These are phyloP conservation scores for Cunninghamia lanceolata DNA, from an alignment of 75 land plant species.

Conservation along the genomic window DNA sequence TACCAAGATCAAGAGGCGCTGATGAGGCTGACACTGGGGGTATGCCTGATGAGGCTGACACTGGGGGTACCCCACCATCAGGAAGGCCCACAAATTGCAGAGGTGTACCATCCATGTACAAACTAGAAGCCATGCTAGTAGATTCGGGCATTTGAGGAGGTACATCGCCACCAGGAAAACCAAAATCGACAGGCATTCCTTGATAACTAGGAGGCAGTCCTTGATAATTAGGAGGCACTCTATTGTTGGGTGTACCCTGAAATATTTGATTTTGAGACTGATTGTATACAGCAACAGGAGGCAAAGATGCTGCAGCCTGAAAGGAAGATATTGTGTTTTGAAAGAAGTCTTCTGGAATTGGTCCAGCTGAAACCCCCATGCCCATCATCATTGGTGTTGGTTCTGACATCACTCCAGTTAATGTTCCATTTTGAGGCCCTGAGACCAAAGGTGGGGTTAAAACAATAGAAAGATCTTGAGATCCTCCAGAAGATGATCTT, in stretches of 20 bases:
- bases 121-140: constrained; percentile 18
- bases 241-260: constrained; percentile 17
- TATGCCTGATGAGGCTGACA: constrained; percentile 18
- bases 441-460: constrained; percentile 25
- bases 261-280: constrained; percentile 23
- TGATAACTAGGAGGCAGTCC: constrained; percentile 20
- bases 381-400: constrained; percentile 44
- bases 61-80: constrained; percentile 89
- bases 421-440: constrained; percentile 28
- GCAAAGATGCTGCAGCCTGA: constrained; percentile 60
- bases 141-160: constrained; percentile 50
- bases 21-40: constrained; percentile 28
- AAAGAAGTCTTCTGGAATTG: constrained; percentile 98
- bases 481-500: constrained; percentile 40
- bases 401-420: constrained; percentile 24
- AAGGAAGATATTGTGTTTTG: constrained; percentile 79
- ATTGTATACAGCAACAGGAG: constrained; percentile 42
- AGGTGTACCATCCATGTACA: constrained; percentile 19
- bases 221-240: not conserved
- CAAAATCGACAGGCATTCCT: constrained; percentile 20
- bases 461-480: constrained; percentile 52
- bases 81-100: constrained; percentile 55
- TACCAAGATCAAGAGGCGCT: constrained; percentile 64
- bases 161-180: constrained; percentile 57
- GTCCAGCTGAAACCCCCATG: constrained; percentile 64